Base-by-base conservation (phyloP, 345 rosid species). In the Lepidium didymum region DNA sequence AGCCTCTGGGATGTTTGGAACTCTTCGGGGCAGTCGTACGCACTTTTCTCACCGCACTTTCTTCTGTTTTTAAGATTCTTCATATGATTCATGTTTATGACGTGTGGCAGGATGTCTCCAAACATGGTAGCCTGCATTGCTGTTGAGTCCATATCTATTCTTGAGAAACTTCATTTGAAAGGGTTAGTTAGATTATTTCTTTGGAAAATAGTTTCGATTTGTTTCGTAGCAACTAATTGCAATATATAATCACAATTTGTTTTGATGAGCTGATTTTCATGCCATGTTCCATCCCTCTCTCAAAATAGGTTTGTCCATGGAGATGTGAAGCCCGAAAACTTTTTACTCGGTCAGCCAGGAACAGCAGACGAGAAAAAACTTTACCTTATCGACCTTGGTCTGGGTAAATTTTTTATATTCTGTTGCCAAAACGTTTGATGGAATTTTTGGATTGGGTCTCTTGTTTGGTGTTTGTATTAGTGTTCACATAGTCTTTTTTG, bases 1-100 rank as follows among this genome's bases (percentile, higher is more conserved):
- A 95, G 99, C 73, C 83, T 91, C 34, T 95, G 99, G 97, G 99
- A 95, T 78, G 87, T 95, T 41, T 95, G 99, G 99, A 95, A 88
- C 79, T 79, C 91, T 68, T 71, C 74, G 3, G 91, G 89, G 42
- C 95, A 88, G 70, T 81, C 91, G 95, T 88, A 84, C 80, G 91
- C 37, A 29, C 51, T 43, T 43, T 64, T 66, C 23, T 52, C 64
- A 56, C 49, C 18, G 35, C 18, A 31, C 4, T 15, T 46, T 25
- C 4, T 25, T 34, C 62, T 41, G 19, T 25, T 56, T 29, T 27
- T 23, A 29, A 59, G 16, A 68, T 9, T 25, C 31, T 45, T 53
- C 10, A n/a, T 51, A 13, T 55, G 10, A 25, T 44, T 34, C 29
- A 37, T 75, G 41, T 62, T 74, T 27, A 16, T 59, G 50, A 15